Evolutionary conservation across 75 land plant species (phyloP), one percentile per base, ranked within the genome.

Genomic region (Ceratopteris richardii): DNA sequence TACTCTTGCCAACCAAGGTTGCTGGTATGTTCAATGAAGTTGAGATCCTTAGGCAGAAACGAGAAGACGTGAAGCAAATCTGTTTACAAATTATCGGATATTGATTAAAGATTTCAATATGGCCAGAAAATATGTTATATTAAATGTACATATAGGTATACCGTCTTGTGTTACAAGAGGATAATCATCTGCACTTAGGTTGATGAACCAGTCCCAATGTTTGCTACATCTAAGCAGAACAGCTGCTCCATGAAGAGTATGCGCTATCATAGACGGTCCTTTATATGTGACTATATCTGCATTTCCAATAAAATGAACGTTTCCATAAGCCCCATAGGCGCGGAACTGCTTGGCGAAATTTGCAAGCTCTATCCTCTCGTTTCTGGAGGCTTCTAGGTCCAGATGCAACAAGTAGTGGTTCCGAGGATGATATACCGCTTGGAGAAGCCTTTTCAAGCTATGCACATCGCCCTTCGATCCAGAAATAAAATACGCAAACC

Each of bases 151-250:
- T n/a, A n/a, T 22, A 50, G 13, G 31, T 50, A 12, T 29, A 88
- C 97, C 97, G 69, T 91, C 97, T 67, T 91, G 97, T 0, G 94
- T 51, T 39, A 91, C 68, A 43, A 91, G 86, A 14, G 97, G 97
- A 71, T 91, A 91, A 80, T 91, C 97, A 0, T 80, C 65, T 0
- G 93, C 89, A 44, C 88, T 80, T 26, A 91, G 78, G 62, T 91
- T 91, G 57, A 91, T 70, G 59, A 90, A 90, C 96, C 96, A 90
- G 54, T 84, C 88, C 96, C 96, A 90, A 24, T 77, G 78, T 72
- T 69, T 70, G 2, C 65, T 76, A 52, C 66, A 58, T 62, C 70
- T 75, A 53, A 90, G 61, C 61, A 90, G 36, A 53, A 87, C 74
- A 1, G 96, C 88, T 7, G 78, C 66, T 0, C 77, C 93, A 37